Conservation (phyloP, 306 rosid species). For the Abrus precatorius region DNA sequence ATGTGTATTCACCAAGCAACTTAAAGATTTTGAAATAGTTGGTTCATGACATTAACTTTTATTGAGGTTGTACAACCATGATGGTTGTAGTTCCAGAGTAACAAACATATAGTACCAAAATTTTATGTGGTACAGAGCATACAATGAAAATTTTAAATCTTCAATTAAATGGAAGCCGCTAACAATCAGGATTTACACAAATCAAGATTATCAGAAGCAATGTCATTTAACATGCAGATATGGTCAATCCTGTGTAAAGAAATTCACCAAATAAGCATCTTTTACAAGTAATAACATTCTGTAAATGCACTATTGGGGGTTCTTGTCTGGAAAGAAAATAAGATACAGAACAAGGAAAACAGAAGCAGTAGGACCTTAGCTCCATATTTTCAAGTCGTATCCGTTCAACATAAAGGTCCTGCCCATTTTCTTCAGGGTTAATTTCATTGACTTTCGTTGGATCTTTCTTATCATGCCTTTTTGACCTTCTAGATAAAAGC, state of each 20-base stretch:
- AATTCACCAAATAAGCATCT: conserved; percentile 22
- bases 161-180: conserved; percentile 21
- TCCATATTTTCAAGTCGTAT: conserved; percentile 88
- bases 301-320: conserved; percentile 15
- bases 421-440: conserved; percentile 55
- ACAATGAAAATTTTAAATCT: conserved; percentile 13
- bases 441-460: conserved; percentile 61
- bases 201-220: conserved; percentile 35
- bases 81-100: conserved; percentile 28
- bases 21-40: neutral
- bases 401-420: conserved; percentile 75
- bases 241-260: conserved; percentile 16
- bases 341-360: conserved; percentile 10
- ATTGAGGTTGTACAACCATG: neutral
- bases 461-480: conserved; percentile 55
- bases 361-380: conserved; percentile 63
- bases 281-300: neutral
- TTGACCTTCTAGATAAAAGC: conserved; percentile 63
- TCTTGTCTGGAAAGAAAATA: conserved; percentile 22
- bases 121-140: conserved; percentile 1
- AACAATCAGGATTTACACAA: conserved; percentile 37
- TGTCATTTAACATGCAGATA: conserved; percentile 37
- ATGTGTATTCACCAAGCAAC: neutral
- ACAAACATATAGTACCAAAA: neutral
- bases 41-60: conserved; percentile 11